Evolutionary conservation across 176 grass and related monocot genomes (phyloP).

Genomic region (Hordeum vulgare): MorexV3_pseudomolecules_assembly NC_058521.1:47343408-47343907

Average conservation of each 20-base stretch:
- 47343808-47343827: no score
- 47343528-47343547: not conserved
- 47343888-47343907: no score
- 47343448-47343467: not conserved
- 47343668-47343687: not conserved
- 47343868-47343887: no score
- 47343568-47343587: not conserved
- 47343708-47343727: not conserved
- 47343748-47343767: not conserved
- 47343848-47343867: no score
- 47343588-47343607: not conserved
- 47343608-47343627: not conserved
- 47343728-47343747: not conserved
- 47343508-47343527: not conserved
- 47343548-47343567: not conserved
- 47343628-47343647: not conserved
- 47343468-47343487: not conserved
- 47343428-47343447: not conserved
- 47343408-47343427: not conserved
- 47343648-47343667: not conserved
- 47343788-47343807: no score
- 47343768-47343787: no score
- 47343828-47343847: no score
- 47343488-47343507: not conserved
- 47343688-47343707: not conserved